Percentiles rank a stretch among this genome's conserved stretches.
Evolutionary conservation across 768 basidiomycete genomes (phyloP).

Genomic region (Kwoniella botswanensis): DNA sequence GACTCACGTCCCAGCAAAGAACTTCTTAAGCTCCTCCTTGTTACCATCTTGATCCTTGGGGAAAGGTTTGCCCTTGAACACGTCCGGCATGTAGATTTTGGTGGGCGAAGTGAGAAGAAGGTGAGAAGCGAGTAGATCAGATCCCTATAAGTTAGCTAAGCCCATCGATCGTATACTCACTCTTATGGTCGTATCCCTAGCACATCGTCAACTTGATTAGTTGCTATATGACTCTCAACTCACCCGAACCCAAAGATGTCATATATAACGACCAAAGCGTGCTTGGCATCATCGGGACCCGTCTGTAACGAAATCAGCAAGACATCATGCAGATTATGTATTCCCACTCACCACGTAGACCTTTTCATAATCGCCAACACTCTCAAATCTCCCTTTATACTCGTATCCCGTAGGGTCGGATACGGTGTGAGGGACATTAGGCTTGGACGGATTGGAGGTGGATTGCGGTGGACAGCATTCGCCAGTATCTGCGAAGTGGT

Average conservation of each 20-base stretch:
- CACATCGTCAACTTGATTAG: neutral
- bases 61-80: slow-evolving; percentile 66
- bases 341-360: slow-evolving; percentile 42
- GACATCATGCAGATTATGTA: neutral
- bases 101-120: slow-evolving; percentile 59
- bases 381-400: slow-evolving; percentile 37
- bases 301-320: slow-evolving; percentile 35
- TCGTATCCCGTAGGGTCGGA: slow-evolving; percentile 35
- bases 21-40: slow-evolving; percentile 65
- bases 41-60: slow-evolving; percentile 65
- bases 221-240: slow-evolving; percentile 1
- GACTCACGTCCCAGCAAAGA: slow-evolving; percentile 64
- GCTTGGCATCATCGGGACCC: slow-evolving; percentile 63
- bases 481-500: slow-evolving; percentile 4
- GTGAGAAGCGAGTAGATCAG: slow-evolving; percentile 66
- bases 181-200: slow-evolving; percentile 39
- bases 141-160: slow-evolving; percentile 61
- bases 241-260: slow-evolving; percentile 72
- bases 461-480: slow-evolving; percentile 41
- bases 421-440: slow-evolving; percentile 36
- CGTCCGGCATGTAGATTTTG: slow-evolving; percentile 71
- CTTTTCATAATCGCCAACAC: slow-evolving; percentile 43
- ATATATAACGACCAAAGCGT: slow-evolving; percentile 66
- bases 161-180: slow-evolving; percentile 18
- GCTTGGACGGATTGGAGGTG: slow-evolving; percentile 25